Evolutionary conservation across 202 grass and related monocot genomes (phyloP), one percentile per base, ranked within the genome.

Genomic region (Musa balbisiana): DNA sequence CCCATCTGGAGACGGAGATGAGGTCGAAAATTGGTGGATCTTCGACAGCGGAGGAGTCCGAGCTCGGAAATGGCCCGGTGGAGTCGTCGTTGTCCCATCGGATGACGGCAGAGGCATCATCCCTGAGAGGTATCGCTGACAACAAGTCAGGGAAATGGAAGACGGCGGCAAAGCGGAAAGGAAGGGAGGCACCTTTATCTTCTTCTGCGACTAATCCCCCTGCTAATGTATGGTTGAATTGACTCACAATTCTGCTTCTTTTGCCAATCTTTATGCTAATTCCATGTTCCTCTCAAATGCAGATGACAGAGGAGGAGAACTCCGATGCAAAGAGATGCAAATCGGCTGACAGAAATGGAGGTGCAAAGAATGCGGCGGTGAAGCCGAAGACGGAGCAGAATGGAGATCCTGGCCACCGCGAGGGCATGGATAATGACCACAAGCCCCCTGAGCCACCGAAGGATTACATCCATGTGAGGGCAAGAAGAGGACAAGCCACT

Each of bases 401-500:
- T 17, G 82, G 71, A 1, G 81, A 83, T 74, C 55, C 73, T 15
- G 78, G 27, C 19, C 81, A 73, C 43, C 84, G 89, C 52, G 77
- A 87, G 59, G 58, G 73, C 20, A 93, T 88, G 72, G 83, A 86
- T 74, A 87, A 89, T 69, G 91, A 81, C 79, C 43, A 84, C 29
- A 94, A 90, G 77, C 19, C 55, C 27, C 82, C 78, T 0, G 94
- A 98, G 71, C 88, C 91, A 0, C 91, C 82, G 10, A 88, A 93
- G 64, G 94, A 98, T 67, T 98, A 98, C 75, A 88, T 98, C 82
- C 94, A 98, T 81, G 94, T 98, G 56, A 84, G 94, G 77, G 94
- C 94, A 55, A 85, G 94, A 77, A 84, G 91, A 88, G 94, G 94
- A 53, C 91, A 98, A 80, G 94, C 94, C 0, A 97, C 93, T 6